Evolutionary conservation across 2,329 filamentous ascomycete genomes (phyloP).

Genomic region (Colletotrichum acutatum): DNA sequence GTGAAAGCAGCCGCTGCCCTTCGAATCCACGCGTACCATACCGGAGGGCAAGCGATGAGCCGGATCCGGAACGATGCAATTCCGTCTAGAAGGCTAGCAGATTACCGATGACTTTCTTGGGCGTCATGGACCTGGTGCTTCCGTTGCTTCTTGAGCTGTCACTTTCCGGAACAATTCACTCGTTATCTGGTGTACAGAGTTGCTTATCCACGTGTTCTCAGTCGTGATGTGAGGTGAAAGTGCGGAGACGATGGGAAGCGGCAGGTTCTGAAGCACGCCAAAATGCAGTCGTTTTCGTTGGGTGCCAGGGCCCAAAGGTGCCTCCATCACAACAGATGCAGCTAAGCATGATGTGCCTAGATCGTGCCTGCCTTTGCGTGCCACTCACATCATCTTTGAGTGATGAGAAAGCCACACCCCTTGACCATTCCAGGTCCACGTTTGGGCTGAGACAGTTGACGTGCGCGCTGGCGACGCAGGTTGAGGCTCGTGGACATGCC

Average conservation of each 20-base stretch:
- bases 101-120: neutral
- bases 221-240: neutral
- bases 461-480: conserved; percentile 6
- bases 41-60: neutral
- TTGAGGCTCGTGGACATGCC: conserved; percentile 26
- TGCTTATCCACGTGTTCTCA: neutral
- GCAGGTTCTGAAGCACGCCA: conserved; percentile 24
- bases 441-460: conserved; percentile 27
- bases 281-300: conserved; percentile 20
- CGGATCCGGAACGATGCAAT: conserved; percentile 19
- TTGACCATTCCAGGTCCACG: conserved; percentile 12
- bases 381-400: conserved; percentile 16
- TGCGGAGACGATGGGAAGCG: conserved; percentile 2
- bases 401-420: neutral
- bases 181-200: neutral
- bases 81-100: conserved; percentile 8
- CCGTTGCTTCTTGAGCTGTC: neutral
- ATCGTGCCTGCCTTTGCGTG: neutral
- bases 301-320: neutral
- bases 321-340: neutral
- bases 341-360: neutral
- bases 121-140: neutral
- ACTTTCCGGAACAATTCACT: neutral
- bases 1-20: neutral
- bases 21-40: conserved; percentile 7